These are phyloP conservation scores for Excoecaria agallocha DNA, from an alignment of 345 rosid species.

Conservation along the genomic window DNA sequence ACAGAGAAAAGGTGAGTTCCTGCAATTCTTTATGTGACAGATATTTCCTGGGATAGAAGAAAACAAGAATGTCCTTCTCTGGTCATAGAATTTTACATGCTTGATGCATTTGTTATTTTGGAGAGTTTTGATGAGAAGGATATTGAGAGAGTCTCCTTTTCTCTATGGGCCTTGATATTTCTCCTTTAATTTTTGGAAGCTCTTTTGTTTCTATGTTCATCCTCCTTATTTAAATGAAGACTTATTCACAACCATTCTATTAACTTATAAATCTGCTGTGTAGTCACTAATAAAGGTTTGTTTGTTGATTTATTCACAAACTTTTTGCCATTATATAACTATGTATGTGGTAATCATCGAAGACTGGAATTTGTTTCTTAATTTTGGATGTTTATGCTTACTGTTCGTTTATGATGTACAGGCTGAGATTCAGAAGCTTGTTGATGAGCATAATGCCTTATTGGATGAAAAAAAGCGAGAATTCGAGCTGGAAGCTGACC, in stretches of 20 bases:
- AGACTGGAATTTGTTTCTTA: not conserved
- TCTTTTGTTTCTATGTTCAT: not conserved
- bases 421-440: constrained; percentile 73
- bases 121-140: not conserved
- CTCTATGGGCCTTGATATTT: not conserved
- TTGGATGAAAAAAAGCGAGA: constrained; percentile 64
- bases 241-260: not conserved
- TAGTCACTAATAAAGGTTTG: not conserved
- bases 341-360: not conserved
- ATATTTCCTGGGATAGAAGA: not conserved
- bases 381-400: not conserved
- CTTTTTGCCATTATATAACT: not conserved
- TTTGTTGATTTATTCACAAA: not conserved
- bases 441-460: constrained; percentile 72
- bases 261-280: not conserved
- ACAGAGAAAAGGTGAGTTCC: constrained; percentile 69
- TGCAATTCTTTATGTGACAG: not conserved
- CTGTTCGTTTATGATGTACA: constrained; percentile 25
- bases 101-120: not conserved
- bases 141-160: too few species aligned
- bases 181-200: not conserved
- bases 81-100: not conserved
- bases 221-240: not conserved
- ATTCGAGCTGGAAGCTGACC: constrained; percentile 75
- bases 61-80: not conserved